A percentile compares a stretch with the other conserved stretches of the same genome.
Evolutionary conservation across 176 grass and related monocot genomes (phyloP).

Genomic region (Carex scoparia): DNA sequence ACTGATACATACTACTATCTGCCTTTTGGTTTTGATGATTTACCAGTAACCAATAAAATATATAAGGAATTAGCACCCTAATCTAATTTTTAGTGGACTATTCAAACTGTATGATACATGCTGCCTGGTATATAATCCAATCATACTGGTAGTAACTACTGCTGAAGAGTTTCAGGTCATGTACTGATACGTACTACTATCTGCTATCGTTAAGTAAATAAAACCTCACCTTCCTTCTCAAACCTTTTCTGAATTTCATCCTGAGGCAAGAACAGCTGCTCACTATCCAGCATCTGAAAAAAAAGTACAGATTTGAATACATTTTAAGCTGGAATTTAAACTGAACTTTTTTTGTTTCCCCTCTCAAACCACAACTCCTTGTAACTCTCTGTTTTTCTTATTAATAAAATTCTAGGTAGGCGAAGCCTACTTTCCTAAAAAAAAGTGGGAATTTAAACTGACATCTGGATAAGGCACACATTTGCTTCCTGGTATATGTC

Average conservation of each 20-base stretch:
- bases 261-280: conserved; percentile 48
- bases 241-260: conserved; percentile 59
- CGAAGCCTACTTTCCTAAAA: no score
- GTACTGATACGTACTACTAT: not conserved
- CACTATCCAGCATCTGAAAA: conserved; percentile 73
- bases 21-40: not conserved
- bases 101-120: not conserved
- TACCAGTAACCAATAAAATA: not conserved
- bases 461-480: conserved; percentile 79
- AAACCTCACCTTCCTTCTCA: conserved; percentile 58
- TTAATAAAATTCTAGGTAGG: no score
- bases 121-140: not conserved
- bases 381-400: no score
- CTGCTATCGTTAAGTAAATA: not conserved
- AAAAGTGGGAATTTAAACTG: not conserved
- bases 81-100: not conserved
- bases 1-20: no score
- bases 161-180: not conserved
- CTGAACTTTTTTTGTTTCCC: no score
- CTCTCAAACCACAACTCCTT: no score
- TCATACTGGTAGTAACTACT: not conserved
- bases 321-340: not conserved
- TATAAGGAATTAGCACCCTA: not conserved
- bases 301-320: conserved; percentile 10
- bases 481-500: conserved; percentile 75